Base-by-base conservation (phyloP, 2,329 filamentous ascomycete species). In the Sphaerostilbella broomeana region DNA sequence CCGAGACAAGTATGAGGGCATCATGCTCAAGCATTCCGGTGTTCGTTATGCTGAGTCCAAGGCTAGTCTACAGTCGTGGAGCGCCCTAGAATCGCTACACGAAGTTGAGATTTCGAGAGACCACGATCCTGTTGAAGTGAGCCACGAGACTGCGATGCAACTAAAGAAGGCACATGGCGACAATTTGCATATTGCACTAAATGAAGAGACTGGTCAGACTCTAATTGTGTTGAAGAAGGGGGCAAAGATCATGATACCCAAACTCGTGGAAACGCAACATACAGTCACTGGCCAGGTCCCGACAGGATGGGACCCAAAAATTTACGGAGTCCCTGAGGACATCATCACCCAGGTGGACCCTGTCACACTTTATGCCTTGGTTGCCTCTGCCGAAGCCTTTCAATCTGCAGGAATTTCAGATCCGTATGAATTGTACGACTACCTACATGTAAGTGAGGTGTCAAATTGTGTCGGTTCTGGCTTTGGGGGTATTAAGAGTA, bases 391-490 rank as follows among this genome's bases (percentile, higher is more conserved):
- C 2, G 94, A 98, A 65, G 81, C 89, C 44, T 80, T 98, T 6
- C 75, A 98, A 35, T 84, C 87, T 20, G 84, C 86, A 47, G 92
- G 92, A 80, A 90, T 98, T 62, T 97, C 92, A 18, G 94, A 98
- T 60, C 94, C 92, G 15, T 98, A 97, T 60, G 92, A 98, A 68
- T 97, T 98, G 70, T 98, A 98, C 79, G 89, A 97, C 72, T 98
- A 98, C 57, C 89, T 98, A 47, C 92, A 98, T 64, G 80, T 98
- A 45, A 97, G 92, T 6, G 86, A 98, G 60, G 86, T 98, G 36
- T 94, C 92, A 63, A 98, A 98, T 75, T 97, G 90, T 60, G 81
- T 98, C 52, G 92, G 92, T 65, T 98, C 94, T 22, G 92, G 94
- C 73, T 95, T 98, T 71, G 92, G 92, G 75, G 94, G 92, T 68